Evolutionary conservation across 257 asterid genomes (phyloP).

Genomic region (Agastache rugosa): DNA sequence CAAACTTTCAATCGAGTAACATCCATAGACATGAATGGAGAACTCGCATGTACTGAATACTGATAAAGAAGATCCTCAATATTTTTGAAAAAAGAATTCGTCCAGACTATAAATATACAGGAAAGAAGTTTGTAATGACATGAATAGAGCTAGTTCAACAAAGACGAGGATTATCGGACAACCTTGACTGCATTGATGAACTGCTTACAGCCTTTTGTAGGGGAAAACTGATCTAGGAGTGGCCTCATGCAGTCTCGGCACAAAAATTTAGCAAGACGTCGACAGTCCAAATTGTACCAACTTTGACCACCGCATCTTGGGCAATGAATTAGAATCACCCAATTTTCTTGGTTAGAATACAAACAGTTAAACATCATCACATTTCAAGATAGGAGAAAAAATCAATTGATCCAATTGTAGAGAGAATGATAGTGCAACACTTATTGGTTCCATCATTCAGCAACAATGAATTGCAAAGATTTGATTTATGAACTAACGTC

Average conservation of each 20-base stretch:
- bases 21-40: not conserved
- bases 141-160: not conserved
- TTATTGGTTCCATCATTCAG: not conserved
- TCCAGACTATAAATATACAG: not conserved
- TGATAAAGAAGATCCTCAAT: not conserved
- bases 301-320: not conserved
- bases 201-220: not conserved
- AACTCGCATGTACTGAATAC: not conserved
- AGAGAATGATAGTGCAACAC: not conserved
- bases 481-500: not conserved
- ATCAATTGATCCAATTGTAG: not conserved
- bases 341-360: not conserved
- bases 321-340: not conserved
- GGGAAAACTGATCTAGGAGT: conserved; percentile 2
- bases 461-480: not conserved
- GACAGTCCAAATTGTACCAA: not conserved
- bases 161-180: not conserved
- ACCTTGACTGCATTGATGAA: not conserved
- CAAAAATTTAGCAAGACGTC: not conserved
- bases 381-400: not conserved
- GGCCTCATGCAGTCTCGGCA: not conserved
- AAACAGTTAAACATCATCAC: not conserved
- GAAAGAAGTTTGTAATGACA: not conserved
- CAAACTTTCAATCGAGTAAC: not conserved
- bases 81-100: not conserved